Conservation (phyloP, 208 protist species). For the Novymonas esmeraldas region DNA sequence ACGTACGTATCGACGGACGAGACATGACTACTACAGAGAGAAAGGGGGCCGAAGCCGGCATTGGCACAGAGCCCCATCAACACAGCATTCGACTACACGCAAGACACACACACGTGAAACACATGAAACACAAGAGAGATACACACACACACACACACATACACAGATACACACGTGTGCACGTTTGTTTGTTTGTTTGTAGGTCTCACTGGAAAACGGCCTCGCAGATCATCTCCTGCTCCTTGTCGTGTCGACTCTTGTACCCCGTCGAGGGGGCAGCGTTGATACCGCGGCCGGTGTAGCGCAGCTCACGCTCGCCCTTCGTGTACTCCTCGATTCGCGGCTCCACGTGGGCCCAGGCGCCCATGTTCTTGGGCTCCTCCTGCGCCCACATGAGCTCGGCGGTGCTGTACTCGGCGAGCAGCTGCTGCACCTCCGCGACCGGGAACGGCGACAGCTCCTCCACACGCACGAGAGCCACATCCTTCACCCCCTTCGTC, state of each 20-base stretch:
- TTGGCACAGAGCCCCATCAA: too few species aligned
- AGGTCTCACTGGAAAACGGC: conserved; percentile 34
- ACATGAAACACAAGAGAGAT: too few species aligned
- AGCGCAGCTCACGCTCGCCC: conserved; percentile 59
- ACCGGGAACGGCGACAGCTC: conserved; percentile 98
- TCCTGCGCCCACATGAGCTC: conserved; percentile 97
- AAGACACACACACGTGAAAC: too few species aligned
- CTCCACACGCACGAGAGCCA: conserved; percentile 94
- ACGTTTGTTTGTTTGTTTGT: not conserved
- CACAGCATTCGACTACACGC: too few species aligned
- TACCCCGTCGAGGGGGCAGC: conserved; percentile 72
- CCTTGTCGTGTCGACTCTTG: conserved; percentile 71
- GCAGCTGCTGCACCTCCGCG: conserved; percentile 86
- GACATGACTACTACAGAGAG: not conserved
- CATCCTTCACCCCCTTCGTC: conserved; percentile 57
- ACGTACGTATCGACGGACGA: not conserved
- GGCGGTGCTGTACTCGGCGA: conserved; percentile 88
- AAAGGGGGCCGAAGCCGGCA: too few species aligned
- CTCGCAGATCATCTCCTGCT: conserved; percentile 71
- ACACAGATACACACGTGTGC: not conserved
- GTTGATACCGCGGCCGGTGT: conserved; percentile 60
- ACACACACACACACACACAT: not conserved
- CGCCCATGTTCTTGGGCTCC: conserved; percentile 98
- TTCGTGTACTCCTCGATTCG: conserved; percentile 80
- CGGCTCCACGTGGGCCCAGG: conserved; percentile 89